phyloP scores from a whole-genome alignment of 1,284 basidiomycete species.

The Rhodotorula mucilaginosa region DNA sequence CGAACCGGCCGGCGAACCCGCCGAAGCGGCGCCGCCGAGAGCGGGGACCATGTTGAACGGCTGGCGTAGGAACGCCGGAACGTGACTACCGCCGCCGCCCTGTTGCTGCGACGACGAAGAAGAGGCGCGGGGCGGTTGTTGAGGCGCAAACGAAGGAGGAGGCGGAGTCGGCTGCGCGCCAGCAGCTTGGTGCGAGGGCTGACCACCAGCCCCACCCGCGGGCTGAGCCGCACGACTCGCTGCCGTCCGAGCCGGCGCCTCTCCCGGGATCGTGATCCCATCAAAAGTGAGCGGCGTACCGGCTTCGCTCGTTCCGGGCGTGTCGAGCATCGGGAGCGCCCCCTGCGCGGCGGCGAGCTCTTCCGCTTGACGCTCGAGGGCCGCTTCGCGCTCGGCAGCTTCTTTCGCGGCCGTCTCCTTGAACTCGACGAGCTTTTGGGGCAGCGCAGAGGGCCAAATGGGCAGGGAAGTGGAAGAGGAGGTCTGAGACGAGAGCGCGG shows the following conservation, averaged over 20 bases:
- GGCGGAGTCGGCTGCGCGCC: background rate
- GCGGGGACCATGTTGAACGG: slow-evolving; percentile 9
- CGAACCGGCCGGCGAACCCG: background rate
- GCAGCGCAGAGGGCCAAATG: slow-evolving; percentile 33
- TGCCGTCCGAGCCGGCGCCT: slow-evolving; percentile 19
- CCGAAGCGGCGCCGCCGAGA: slow-evolving; percentile 2
- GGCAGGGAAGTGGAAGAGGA: slow-evolving; percentile 17
- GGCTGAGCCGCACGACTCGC: slow-evolving; percentile 5
- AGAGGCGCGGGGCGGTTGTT: background rate
- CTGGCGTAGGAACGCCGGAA: slow-evolving; percentile 18
- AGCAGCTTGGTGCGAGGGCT: background rate
- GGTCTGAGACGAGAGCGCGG: background rate
- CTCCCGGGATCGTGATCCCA: slow-evolving; percentile 10
- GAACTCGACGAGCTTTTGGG: background rate
- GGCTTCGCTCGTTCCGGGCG: slow-evolving; percentile 9
- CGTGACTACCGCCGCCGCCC: background rate
- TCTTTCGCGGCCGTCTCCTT: slow-evolving; percentile 8
- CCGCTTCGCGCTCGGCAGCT: slow-evolving; percentile 15
- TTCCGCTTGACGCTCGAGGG: slow-evolving; percentile 25
- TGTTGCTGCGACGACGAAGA: slow-evolving; percentile 3
- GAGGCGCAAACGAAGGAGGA: background rate
- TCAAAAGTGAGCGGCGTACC: slow-evolving; percentile 23
- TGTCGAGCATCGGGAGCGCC: background rate
- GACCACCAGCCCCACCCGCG: background rate
- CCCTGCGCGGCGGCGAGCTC: slow-evolving; percentile 20